Evolutionary conservation across 1,284 basidiomycete genomes (phyloP), one percentile per base, ranked within the genome.

Genomic region (Ganoderma leucocontextum): DNA sequence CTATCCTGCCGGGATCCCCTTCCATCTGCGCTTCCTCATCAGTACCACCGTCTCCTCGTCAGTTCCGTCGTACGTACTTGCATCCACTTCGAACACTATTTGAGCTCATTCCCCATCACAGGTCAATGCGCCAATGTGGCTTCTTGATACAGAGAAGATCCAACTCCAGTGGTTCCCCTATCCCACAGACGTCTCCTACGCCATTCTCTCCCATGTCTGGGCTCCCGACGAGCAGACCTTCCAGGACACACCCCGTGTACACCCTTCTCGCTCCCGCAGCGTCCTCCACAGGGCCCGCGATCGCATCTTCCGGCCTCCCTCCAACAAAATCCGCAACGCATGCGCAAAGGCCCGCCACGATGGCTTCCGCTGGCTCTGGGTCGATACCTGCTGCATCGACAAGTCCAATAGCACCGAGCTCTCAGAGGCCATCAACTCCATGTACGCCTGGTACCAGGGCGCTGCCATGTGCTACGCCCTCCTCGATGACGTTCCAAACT

Each of bases 381-480:
- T 68, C 0, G 72, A 73, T 60, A 71, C 69, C 15, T 61, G 65
- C 59, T 73, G 72, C 60, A 73, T 73, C 59, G 69, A 73, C 66
- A 64, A 70, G 47, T 19, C 63, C 2, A 73, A 67, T 66, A 73
- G 72, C 65, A 52, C 69, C 1, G 69, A 70, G 66, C 72, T 73
- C 33, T 64, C 67, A 44, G 71, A 72, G 62, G 64, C 71, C 38
- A 72, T 72, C 69, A 72, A 69, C 63, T 72, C 71, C 7, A 69
- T 70, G 67, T 73, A 69, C 64, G 49, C 62, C 7, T 66, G 63
- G 57, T 73, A 71, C 62, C 39, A 35, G n/a, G 36, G 36, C 47
- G 63, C 72, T 17, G 60, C 65, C 15, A 69, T 71, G 72, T 73
- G 72, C 67, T 73, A 73, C 49, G 72, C 72, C 10, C 66, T 66